Percentiles rank a stretch among this genome's conserved stretches.
These are phyloP conservation scores for Glycine tomentella DNA, from an alignment of 306 rosid species.

Conservation along the genomic window DNA sequence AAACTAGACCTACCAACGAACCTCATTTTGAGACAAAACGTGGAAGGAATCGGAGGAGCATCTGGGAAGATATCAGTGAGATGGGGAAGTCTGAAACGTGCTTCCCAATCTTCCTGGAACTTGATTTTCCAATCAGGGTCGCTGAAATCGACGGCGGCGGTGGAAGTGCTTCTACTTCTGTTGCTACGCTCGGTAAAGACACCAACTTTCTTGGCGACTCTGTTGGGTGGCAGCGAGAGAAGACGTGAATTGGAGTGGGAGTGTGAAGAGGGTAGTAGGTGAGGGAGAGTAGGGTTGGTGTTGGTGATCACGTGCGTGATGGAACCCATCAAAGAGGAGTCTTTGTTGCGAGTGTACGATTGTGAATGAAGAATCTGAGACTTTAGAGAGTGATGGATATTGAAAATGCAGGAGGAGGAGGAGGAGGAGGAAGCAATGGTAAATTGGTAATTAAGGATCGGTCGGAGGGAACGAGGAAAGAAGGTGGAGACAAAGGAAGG, in stretches of 20 bases:
- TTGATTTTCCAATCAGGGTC: slow-evolving; percentile 91
- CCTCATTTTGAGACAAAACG: slow-evolving; percentile 98
- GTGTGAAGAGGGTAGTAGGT: slow-evolving; percentile 33
- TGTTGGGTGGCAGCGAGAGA: background rate
- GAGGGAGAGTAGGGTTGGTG: slow-evolving; percentile 50
- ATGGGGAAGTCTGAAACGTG: slow-evolving; percentile 86
- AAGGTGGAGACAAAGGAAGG: background rate
- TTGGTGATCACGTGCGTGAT: slow-evolving; percentile 65
- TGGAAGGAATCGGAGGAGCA: slow-evolving; percentile 80
- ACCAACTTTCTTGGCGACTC: slow-evolving; percentile 29
- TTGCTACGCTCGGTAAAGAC: slow-evolving; percentile 45
- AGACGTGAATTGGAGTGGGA: slow-evolving; percentile 39
- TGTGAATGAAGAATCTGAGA: slow-evolving; percentile 9
- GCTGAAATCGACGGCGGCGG: slow-evolving; percentile 62
- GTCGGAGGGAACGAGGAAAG: slow-evolving; percentile 47
- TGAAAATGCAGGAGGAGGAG: background rate
- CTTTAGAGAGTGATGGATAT: background rate
- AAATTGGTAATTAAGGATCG: background rate
- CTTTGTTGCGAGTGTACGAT: background rate
- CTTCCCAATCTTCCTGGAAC: slow-evolving; percentile 75
- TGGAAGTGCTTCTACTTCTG: slow-evolving; percentile 8
- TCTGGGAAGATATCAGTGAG: slow-evolving; percentile 72
- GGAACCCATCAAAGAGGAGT: slow-evolving; percentile 60
- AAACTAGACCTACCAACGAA: slow-evolving; percentile 37
- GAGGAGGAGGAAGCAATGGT: background rate